phyloP scores from a whole-genome alignment of 345 rosid genomes.

The Aquilaria malaccensis region DNA sequence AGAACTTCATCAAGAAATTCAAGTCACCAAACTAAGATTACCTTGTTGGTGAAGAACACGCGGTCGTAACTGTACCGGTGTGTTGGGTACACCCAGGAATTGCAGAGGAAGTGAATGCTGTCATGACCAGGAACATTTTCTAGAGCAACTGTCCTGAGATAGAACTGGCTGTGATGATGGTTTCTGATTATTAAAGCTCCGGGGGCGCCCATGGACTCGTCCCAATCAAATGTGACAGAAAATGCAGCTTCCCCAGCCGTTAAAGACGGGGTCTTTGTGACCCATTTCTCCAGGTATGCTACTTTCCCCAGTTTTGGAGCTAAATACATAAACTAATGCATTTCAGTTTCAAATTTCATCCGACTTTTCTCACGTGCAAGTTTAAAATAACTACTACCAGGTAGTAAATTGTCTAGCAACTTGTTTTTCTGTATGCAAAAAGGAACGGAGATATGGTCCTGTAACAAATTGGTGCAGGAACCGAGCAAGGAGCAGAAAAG shows the following conservation, averaged over 20 bases:
- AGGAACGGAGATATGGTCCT: too few species aligned
- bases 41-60: conserved; percentile 18
- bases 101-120: conserved; percentile 13
- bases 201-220: conserved; percentile 51
- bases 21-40: too few species aligned
- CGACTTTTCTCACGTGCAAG: neutral
- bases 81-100: conserved; percentile 19
- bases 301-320: conserved; percentile 40
- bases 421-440: too few species aligned
- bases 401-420: neutral
- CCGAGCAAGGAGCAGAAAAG: too few species aligned
- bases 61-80: conserved; percentile 14
- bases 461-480: too few species aligned
- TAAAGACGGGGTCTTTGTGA: conserved; percentile 31
- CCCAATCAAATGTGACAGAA: conserved; percentile 57
- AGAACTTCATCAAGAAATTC: too few species aligned
- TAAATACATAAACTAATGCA: neutral
- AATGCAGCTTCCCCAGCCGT: conserved; percentile 49
- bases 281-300: conserved; percentile 66
- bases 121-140: conserved; percentile 36
- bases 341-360: too few species aligned
- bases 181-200: conserved; percentile 67
- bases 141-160: conserved; percentile 50
- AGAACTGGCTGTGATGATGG: conserved; percentile 63
- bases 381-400: neutral